A percentile compares a stretch with the other conserved stretches of the same genome.
These are phyloP conservation scores for Erysimum cheiri DNA, from an alignment of 441 rosid species.

Conservation along the genomic window DNA sequence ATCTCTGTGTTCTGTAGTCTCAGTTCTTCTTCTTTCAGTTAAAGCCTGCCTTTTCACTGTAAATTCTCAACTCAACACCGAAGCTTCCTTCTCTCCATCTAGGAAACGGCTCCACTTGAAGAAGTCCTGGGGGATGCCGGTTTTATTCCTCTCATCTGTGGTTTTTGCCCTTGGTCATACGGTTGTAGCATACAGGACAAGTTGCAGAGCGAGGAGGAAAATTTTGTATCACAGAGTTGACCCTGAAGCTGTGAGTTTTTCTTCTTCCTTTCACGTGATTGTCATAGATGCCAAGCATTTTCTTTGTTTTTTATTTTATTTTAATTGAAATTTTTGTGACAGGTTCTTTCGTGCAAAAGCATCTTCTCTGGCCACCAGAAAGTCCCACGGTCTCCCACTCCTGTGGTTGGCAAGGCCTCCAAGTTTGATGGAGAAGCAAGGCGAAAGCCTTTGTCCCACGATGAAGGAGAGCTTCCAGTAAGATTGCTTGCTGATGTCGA, in stretches of 20 bases:
- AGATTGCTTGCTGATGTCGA: slow-evolving; percentile 83
- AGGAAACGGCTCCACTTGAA: slow-evolving; percentile 83
- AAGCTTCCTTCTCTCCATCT: slow-evolving; percentile 68
- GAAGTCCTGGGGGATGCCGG: slow-evolving; percentile 99
- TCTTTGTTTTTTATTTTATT: not conserved
- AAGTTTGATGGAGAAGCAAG: slow-evolving; percentile 75
- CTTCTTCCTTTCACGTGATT: not conserved
- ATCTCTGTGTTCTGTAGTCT: slow-evolving; percentile 64
- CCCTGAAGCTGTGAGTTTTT: slow-evolving; percentile 80
- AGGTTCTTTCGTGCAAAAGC: slow-evolving; percentile 87
- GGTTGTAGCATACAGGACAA: slow-evolving; percentile 88
- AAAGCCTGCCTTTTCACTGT: slow-evolving; percentile 79
- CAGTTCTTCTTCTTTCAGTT: slow-evolving; percentile 67
- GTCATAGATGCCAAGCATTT: not conserved
- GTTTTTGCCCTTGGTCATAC: slow-evolving; percentile 93
- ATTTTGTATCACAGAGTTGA: slow-evolving; percentile 86
- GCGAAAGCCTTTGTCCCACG: slow-evolving; percentile 63
- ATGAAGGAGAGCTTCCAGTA: slow-evolving; percentile 72
- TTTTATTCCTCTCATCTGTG: slow-evolving; percentile 84
- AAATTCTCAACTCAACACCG: slow-evolving; percentile 69
- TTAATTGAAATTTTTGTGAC: slow-evolving; percentile 37
- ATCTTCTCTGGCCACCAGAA: slow-evolving; percentile 86
- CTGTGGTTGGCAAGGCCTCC: slow-evolving; percentile 65
- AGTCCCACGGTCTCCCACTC: slow-evolving; percentile 92
- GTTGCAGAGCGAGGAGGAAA: slow-evolving; percentile 90